phyloP scores from a whole-genome alignment of 805 yeast species.

The Sugiyamaella qingdaonensis region DNA sequence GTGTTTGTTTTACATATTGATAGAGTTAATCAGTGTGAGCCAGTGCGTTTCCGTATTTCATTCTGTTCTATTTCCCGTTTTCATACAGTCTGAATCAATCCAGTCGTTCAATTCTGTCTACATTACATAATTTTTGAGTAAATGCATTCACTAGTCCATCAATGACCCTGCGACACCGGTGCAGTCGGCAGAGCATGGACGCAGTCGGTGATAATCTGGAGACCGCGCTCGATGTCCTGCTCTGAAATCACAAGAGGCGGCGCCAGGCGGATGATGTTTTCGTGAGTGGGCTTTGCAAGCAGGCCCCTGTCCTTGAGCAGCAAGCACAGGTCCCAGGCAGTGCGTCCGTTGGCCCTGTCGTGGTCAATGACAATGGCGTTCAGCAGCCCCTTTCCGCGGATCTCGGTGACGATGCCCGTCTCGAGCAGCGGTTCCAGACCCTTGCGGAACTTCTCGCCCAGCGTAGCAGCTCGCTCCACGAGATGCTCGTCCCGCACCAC shows the following conservation, averaged over 20 bases:
- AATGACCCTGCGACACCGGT: slow-evolving; percentile 7
- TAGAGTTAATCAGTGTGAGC: too few relatives aligned
- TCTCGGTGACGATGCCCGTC: slow-evolving; percentile 53
- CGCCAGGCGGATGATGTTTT: slow-evolving; percentile 89
- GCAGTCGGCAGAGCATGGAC: slow-evolving; percentile 42
- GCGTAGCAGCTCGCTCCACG: slow-evolving; percentile 66
- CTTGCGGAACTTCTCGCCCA: slow-evolving; percentile 66
- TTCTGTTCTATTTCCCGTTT: too few relatives aligned
- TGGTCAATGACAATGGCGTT: slow-evolving; percentile 90
- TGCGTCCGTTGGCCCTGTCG: slow-evolving; percentile 74
- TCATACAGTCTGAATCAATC: too few relatives aligned
- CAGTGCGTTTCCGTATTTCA: too few relatives aligned
- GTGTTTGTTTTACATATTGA: too few relatives aligned
- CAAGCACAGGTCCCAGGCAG: slow-evolving; percentile 95
- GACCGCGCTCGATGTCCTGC: slow-evolving; percentile 79
- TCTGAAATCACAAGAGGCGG: slow-evolving; percentile 91
- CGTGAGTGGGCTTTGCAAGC: slow-evolving; percentile 95
- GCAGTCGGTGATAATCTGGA: slow-evolving; percentile 62
- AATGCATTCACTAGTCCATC: too few relatives aligned
- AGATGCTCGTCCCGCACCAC: slow-evolving; percentile 85
- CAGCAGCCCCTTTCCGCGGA: slow-evolving; percentile 81
- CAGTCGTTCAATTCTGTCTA: too few relatives aligned
- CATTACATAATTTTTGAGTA: too few relatives aligned
- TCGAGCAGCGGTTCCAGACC: slow-evolving; percentile 35
- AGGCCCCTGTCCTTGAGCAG: slow-evolving; percentile 85